These are phyloP conservation scores for Didymella glomerata DNA, from an alignment of 2,329 filamentous ascomycete genomes.

Conservation along the genomic window DNA sequence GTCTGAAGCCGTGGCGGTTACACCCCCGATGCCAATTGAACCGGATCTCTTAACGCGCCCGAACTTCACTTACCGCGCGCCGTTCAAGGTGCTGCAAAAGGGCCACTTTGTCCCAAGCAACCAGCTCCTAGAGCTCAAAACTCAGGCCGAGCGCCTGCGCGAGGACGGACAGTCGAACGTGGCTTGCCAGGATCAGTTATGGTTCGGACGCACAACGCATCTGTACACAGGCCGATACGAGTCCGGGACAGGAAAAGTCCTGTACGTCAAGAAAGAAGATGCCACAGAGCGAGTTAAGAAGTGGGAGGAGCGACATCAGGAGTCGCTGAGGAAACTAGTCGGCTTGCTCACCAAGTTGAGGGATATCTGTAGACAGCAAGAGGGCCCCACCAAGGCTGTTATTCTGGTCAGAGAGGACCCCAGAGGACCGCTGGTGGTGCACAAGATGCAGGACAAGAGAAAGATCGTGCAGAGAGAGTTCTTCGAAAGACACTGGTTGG, in stretches of 20 bases:
- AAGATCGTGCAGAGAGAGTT: slow-evolving; percentile 25
- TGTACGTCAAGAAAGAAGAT: slow-evolving; percentile 28
- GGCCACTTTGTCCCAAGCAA: slow-evolving; percentile 34
- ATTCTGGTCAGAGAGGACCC: slow-evolving; percentile 32
- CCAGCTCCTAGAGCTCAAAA: slow-evolving; percentile 42
- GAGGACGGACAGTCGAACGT: slow-evolving; percentile 17
- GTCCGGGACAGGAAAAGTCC: slow-evolving; percentile 22
- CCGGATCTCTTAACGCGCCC: slow-evolving; percentile 21
- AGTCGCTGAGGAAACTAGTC: slow-evolving; percentile 34
- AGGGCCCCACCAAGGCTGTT: slow-evolving; percentile 23
- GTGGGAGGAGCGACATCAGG: slow-evolving; percentile 38
- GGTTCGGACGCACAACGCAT: slow-evolving; percentile 43
- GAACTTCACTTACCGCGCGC: slow-evolving; percentile 27
- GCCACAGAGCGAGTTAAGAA: slow-evolving; percentile 26
- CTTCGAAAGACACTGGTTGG: slow-evolving; percentile 28
- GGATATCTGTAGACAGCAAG: slow-evolving; percentile 23
- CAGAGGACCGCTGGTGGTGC: slow-evolving; percentile 26
- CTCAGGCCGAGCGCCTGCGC: slow-evolving; percentile 25
- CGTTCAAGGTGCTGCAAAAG: slow-evolving; percentile 36
- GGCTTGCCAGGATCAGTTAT: slow-evolving; percentile 40
- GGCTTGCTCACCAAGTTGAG: slow-evolving; percentile 28
- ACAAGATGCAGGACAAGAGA: slow-evolving; percentile 27
- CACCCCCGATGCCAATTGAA: not conserved
- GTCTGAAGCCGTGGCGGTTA: slow-evolving; percentile 19
- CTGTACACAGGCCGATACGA: slow-evolving; percentile 36